Evolutionary conservation across 495 filamentous ascomycete genomes (phyloP).

Genomic region (Penicillium pulvis): DNA sequence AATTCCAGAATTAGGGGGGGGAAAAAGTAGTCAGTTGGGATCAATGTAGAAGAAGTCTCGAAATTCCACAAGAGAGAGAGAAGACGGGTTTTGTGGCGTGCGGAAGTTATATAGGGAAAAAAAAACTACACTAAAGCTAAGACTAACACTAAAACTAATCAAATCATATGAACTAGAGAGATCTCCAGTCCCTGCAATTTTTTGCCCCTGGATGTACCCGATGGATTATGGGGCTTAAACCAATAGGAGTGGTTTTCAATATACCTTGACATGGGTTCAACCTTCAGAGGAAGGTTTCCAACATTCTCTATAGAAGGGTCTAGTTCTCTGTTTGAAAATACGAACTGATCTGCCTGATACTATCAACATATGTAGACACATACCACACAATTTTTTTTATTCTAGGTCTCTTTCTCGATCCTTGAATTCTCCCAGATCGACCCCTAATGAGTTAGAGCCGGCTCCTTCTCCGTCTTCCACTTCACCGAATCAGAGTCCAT

Average conservation of each 20-base stretch:
- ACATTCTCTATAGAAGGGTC: too few species aligned
- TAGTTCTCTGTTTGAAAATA: too few species aligned
- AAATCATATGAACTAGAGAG: not conserved
- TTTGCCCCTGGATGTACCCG: constrained; percentile 3
- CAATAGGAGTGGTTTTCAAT: not conserved
- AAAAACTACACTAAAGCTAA: not conserved
- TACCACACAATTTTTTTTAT: too few species aligned
- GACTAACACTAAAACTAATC: constrained; percentile 1
- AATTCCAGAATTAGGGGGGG: too few species aligned
- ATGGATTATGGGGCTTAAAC: constrained; percentile 6
- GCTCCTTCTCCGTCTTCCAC: constrained; percentile 3
- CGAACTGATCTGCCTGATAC: too few species aligned
- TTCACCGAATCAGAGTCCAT: constrained; percentile 12
- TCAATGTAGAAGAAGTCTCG: not conserved
- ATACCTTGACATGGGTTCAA: too few species aligned
- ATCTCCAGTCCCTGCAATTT: constrained; percentile 1
- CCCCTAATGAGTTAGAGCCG: not conserved
- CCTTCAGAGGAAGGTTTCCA: too few species aligned
- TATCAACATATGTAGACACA: not conserved
- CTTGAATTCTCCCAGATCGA: not conserved
- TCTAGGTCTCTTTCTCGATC: not conserved
- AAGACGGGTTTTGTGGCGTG: not conserved
- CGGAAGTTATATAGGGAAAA: not conserved
- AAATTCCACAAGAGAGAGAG: not conserved
- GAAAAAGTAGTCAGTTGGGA: too few species aligned